Conservation (phyloP, 2,329 filamentous ascomycete genomes). For the Endocalyx cinctus region DNA sequence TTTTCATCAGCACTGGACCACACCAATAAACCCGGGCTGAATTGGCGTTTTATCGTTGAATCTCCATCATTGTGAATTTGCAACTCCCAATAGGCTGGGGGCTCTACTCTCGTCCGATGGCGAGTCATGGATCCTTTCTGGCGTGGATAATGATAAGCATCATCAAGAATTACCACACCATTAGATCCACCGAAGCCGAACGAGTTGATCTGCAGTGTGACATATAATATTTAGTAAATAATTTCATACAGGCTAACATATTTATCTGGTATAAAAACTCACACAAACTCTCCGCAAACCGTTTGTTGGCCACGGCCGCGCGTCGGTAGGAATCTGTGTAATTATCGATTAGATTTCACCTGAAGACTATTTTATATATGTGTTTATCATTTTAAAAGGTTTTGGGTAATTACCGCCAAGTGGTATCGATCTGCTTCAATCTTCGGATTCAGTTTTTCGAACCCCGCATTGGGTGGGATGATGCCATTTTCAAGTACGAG, state of each 20-base stretch:
- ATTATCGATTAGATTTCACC: too few relatives aligned
- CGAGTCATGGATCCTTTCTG: neutral
- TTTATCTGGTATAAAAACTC: too few relatives aligned
- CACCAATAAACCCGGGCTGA: neutral
- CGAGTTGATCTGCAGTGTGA: conserved; percentile 1
- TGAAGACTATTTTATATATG: too few relatives aligned
- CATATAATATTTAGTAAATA: too few relatives aligned
- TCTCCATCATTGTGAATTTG: too few relatives aligned
- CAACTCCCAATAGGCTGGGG: neutral
- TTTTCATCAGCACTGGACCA: neutral
- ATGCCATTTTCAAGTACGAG: conserved; percentile 12
- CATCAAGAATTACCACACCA: neutral
- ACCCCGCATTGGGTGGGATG: conserved; percentile 3
- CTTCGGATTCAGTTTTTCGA: conserved; percentile 1
- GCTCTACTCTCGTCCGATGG: neutral
- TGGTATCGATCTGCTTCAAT: neutral
- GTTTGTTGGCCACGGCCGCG: neutral
- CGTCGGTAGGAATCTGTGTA: neutral
- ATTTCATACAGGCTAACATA: too few relatives aligned
- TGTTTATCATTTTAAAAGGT: too few relatives aligned
- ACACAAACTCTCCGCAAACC: neutral
- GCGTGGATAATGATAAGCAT: neutral
- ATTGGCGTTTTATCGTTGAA: too few relatives aligned
- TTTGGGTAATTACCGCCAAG: neutral
- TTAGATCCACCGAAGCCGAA: neutral